Conservation (phyloP, 2,329 filamentous ascomycete genomes). For the Ophiostoma triangulosporum region DNA sequence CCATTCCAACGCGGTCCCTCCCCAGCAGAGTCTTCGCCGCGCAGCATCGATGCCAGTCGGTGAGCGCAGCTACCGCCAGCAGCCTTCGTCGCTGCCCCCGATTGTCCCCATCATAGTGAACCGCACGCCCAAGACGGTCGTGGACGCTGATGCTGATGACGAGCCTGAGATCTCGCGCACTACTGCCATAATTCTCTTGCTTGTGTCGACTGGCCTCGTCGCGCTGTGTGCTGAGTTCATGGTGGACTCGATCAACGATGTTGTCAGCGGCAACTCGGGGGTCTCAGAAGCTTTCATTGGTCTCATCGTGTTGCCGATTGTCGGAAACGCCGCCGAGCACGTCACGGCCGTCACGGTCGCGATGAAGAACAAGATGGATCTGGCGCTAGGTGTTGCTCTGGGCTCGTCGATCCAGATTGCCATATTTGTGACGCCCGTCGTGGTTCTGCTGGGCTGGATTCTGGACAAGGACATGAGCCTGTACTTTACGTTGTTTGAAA, state of each 20-base stretch:
- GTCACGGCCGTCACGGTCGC: conserved; percentile 49
- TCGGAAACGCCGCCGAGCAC: conserved; percentile 50
- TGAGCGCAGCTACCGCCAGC: conserved; percentile 13
- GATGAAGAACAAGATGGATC: conserved; percentile 45
- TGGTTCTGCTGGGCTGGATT: conserved; percentile 46
- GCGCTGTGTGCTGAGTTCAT: conserved; percentile 49
- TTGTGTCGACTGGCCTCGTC: conserved; percentile 40
- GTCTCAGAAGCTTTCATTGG: conserved; percentile 46
- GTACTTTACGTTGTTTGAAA: conserved; percentile 65
- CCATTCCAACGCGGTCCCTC: not conserved
- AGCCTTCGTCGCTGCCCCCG: conserved; percentile 17
- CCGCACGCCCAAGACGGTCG: conserved; percentile 11
- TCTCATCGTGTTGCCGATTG: conserved; percentile 46
- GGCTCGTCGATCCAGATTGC: conserved; percentile 50
- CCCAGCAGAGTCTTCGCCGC: conserved; percentile 25
- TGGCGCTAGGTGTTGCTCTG: conserved; percentile 47
- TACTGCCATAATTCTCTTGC: conserved; percentile 35
- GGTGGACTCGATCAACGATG: conserved; percentile 42
- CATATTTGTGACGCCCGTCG: conserved; percentile 45
- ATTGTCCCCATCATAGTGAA: conserved; percentile 21
- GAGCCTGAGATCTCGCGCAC: conserved; percentile 26
- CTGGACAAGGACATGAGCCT: conserved; percentile 44
- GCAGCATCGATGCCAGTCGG: conserved; percentile 39
- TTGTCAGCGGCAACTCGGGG: conserved; percentile 30
- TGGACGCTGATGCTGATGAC: conserved; percentile 19